Conservation (phyloP, 2,329 filamentous ascomycete genomes). For the Fusarium foetens region DNA sequence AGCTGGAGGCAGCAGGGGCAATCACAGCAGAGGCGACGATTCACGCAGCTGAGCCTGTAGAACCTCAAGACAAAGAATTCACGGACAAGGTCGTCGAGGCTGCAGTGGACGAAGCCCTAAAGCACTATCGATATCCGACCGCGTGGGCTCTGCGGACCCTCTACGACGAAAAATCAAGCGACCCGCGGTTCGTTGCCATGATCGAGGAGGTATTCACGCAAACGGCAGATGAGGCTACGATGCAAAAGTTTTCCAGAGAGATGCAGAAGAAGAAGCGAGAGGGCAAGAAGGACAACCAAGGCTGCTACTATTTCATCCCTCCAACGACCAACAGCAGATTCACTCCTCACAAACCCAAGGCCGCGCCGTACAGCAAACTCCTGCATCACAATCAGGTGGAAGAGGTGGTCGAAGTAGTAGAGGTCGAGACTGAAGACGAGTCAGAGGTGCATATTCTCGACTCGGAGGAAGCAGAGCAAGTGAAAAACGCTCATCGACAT, state of each 20-base stretch:
- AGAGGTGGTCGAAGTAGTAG: slow-evolving; percentile 27
- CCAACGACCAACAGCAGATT: slow-evolving; percentile 56
- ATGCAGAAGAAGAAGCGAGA: slow-evolving; percentile 66
- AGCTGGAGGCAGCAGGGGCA: slow-evolving; percentile 6
- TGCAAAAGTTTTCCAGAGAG: slow-evolving; percentile 62
- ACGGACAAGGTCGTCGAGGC: slow-evolving; percentile 64
- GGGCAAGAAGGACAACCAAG: slow-evolving; percentile 63
- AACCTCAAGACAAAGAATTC: slow-evolving; percentile 54
- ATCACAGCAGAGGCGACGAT: slow-evolving; percentile 30
- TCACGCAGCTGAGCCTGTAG: slow-evolving; percentile 32
- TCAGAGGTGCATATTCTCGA: slow-evolving; percentile 13
- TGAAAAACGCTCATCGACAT: slow-evolving; percentile 14
- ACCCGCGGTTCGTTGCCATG: slow-evolving; percentile 65
- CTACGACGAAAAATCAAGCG: slow-evolving; percentile 66
- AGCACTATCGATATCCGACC: slow-evolving; percentile 67
- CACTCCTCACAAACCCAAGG: slow-evolving; percentile 57
- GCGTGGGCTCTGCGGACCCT: slow-evolving; percentile 69
- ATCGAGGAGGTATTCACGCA: slow-evolving; percentile 68
- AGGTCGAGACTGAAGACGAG: slow-evolving; percentile 8
- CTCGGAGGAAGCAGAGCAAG: slow-evolving; percentile 19
- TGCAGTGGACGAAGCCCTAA: slow-evolving; percentile 68
- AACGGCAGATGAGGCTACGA: slow-evolving; percentile 63
- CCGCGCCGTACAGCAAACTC: slow-evolving; percentile 62
- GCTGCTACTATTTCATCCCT: slow-evolving; percentile 64
- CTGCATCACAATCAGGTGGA: slow-evolving; percentile 50